Evolutionary conservation across 768 basidiomycete species (phyloP), one percentile per base, ranked within the genome.

Genomic region (Piloderma croceum): DNA sequence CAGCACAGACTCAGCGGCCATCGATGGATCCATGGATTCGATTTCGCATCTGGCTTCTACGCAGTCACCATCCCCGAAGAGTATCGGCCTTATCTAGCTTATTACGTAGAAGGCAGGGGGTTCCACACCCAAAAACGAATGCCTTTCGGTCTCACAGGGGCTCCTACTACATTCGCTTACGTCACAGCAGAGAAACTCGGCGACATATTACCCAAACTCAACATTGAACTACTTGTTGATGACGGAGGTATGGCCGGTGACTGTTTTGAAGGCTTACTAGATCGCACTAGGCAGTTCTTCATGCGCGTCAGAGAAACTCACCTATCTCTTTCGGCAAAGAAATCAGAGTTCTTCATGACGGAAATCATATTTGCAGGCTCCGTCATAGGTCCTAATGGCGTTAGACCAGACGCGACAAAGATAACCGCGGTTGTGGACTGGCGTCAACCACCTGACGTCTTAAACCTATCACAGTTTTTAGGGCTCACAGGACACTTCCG

Each of bases 71-170:
- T 58, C 5, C 45, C 36, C 1, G 33, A 43, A 12, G 50, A 51
- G 11, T 43, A 38, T n/a, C 18, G 43, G 9, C 57, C 52, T 0
- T 63, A 60, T 29, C 47, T 64, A 0, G 50, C 48, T 6, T 68
- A 71, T 42, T 68, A 64, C 24, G 53, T 68, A 0, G 58, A 61
- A 41, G 68, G 67, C 0, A n/a, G 48, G 1, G 70, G 70, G 0
- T 68, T 60, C 34, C 66, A 61, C 33, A 39, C 42, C 4, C 69
- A 65, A 29, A 31, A 38, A 2, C 23, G 54, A 0, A 68, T 73
- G 62, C 69, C 65, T 0, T 69, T 72, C 42, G 69, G 70, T 0
- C 35, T 69, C 0, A 64, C 60, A 0, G 69, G 64, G 0, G 62
- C 64, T 1, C 69, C 68, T 4, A 53, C 63, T 0, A 56, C 52